Evolutionary conservation across 78 protist genomes (phyloP).

Genomic region (Polysphondylium violaceum): DNA sequence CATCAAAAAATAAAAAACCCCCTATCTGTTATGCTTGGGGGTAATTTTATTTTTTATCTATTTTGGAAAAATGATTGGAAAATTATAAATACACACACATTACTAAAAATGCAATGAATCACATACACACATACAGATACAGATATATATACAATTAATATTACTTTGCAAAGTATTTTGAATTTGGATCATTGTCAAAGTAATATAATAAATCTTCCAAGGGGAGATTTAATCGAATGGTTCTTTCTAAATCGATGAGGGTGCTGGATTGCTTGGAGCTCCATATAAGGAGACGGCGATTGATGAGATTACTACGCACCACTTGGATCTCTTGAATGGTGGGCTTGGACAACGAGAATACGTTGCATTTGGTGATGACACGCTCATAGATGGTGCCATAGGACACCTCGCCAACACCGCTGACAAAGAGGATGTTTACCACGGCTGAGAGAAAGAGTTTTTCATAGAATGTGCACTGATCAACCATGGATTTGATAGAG

Average conservation of each 20-base stretch:
- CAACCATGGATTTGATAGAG: not conserved
- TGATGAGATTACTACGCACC: slow-evolving; percentile 5
- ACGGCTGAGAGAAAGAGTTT: slow-evolving; percentile 29
- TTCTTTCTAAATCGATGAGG: too few relatives aligned
- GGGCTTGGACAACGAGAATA: not conserved
- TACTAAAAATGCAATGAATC: too few relatives aligned
- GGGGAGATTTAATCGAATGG: slow-evolving; percentile 6
- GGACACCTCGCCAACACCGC: not conserved
- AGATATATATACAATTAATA: too few relatives aligned
- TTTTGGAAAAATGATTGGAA: too few relatives aligned
- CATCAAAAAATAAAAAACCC: too few relatives aligned
- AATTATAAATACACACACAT: too few relatives aligned
- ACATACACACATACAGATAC: too few relatives aligned
- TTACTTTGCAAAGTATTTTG: too few relatives aligned
- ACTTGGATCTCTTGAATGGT: not conserved
- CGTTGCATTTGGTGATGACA: not conserved
- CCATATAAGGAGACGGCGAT: too few relatives aligned
- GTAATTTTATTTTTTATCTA: too few relatives aligned
- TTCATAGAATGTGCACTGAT: slow-evolving; percentile 13
- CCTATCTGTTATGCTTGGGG: too few relatives aligned
- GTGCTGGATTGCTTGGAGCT: too few relatives aligned
- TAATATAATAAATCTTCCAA: slow-evolving; percentile 40
- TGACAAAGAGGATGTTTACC: not conserved
- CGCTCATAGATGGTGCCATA: not conserved
- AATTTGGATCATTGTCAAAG: slow-evolving; percentile 14